These are phyloP conservation scores for Fusarium foetens DNA, from an alignment of 2,329 filamentous ascomycete genomes.

Conservation along the genomic window DNA sequence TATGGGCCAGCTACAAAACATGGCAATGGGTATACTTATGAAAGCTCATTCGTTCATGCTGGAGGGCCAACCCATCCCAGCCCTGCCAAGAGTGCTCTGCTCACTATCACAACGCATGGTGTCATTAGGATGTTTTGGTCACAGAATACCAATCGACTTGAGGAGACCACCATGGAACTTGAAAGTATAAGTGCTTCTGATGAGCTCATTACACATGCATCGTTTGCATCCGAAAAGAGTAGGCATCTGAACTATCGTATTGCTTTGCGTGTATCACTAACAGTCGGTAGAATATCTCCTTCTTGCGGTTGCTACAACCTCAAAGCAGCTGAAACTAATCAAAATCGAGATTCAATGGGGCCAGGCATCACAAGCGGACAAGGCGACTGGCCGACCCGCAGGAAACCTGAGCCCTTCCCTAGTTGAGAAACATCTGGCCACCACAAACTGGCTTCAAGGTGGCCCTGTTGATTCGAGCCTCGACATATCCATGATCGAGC, in stretches of 20 bases:
- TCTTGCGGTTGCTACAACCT: conserved; percentile 74
- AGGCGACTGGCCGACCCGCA: conserved; percentile 59
- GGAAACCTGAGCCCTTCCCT: conserved; percentile 63
- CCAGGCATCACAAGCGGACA: conserved; percentile 62
- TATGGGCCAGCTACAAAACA: conserved; percentile 73
- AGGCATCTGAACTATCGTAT: conserved; percentile 36
- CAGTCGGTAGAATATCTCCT: conserved; percentile 62
- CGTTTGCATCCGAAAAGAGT: conserved; percentile 80
- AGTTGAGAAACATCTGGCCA: conserved; percentile 65
- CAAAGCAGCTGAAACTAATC: conserved; percentile 78
- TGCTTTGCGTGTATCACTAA: conserved; percentile 37
- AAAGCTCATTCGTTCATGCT: conserved; percentile 71
- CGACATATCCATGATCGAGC: conserved; percentile 65
- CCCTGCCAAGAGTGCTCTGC: conserved; percentile 75
- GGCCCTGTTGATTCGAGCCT: conserved; percentile 55
- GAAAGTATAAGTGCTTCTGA: conserved; percentile 78
- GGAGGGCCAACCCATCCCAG: conserved; percentile 79
- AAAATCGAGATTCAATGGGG: conserved; percentile 79
- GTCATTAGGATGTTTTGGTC: conserved; percentile 80
- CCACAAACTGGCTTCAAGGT: conserved; percentile 66
- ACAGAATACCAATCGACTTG: conserved; percentile 76
- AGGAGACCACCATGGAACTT: conserved; percentile 77
- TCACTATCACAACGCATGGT: conserved; percentile 81
- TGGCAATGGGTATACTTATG: conserved; percentile 73
- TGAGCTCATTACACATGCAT: conserved; percentile 82